Base-by-base conservation (phyloP, 257 asterid species). In the Scutellaria barbata region DNA sequence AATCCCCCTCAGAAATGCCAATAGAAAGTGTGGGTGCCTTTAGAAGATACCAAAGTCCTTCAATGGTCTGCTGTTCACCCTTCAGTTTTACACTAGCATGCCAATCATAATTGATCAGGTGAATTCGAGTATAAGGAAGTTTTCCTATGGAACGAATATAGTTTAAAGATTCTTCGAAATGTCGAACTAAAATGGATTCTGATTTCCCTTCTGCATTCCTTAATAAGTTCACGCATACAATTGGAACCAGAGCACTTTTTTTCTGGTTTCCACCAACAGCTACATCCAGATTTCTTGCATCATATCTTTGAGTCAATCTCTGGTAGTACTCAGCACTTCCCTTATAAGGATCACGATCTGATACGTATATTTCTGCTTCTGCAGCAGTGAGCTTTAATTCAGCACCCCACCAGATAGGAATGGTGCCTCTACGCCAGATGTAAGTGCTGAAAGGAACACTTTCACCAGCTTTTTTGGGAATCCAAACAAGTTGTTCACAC, bases 401-500 rank as follows among this genome's bases (percentile, higher is more conserved):
- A 68, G 99, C 99, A 74, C 99, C 99, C 99, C 99, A 94, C 99
- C 99, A 91, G 57, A 94, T 88, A 78, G 99, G 99, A 67, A 94
- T 94, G 51, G 99, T 94, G 63, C 99, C 99, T 85, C 99, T 84
- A 73, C 99, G 92, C 98, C 99, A 94, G 63, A 91, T 85, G 71
- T 94, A 94, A 25, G 90, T 86, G 81, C 79, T 94, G 75, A 94
- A 94, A 76, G 99, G 98, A 80, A 89, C 87, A 76, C 95, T 91
- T 80, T 84, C 93, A 74, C 89, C 89, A 47, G 84, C 74, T 76
- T 68, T 86, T 84, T 83, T 87, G 47, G 97, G 96, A 83, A 89
- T 77, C 99, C 99, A 94, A 54, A 94, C 93, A 77, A 94, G 88
- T 73, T 94, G 98, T 84, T 91, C 99, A 62, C 99, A 94, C 76